Evolutionary conservation across 768 basidiomycete species (phyloP).

Genomic region (Krasilnikovozyma curviuscula): DNA sequence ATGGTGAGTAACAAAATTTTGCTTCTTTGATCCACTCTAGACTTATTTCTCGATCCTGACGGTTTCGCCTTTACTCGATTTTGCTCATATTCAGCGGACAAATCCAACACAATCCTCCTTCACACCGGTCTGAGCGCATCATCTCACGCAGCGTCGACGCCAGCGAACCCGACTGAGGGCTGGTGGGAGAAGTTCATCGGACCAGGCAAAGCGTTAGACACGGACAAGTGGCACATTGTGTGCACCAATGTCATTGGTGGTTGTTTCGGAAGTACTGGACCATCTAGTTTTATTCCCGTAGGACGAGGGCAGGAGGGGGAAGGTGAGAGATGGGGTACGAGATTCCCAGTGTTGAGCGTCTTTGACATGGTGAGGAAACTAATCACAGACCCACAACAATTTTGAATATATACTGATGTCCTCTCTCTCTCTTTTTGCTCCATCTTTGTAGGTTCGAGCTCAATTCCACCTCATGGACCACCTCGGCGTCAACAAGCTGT

Average conservation of each 20-base stretch:
- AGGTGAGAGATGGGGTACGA: conserved; percentile 57
- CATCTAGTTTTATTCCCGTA: conserved; percentile 55
- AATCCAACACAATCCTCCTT: conserved; percentile 78
- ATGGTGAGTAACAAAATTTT: no score
- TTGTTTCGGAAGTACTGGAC: conserved; percentile 93
- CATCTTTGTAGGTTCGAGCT: conserved; percentile 39
- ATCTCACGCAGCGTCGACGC: conserved; percentile 75
- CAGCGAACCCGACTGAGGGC: conserved; percentile 55
- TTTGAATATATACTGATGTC: not conserved
- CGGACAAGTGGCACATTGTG: conserved; percentile 72
- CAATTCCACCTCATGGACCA: conserved; percentile 73
- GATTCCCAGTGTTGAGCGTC: conserved; percentile 75
- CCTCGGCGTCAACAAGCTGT: conserved; percentile 62
- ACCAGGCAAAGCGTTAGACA: conserved; percentile 82
- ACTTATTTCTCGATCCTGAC: no score
- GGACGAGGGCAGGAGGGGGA: conserved; percentile 19
- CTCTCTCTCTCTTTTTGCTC: not conserved
- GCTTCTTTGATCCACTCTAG: no score
- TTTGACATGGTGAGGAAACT: conserved; percentile 68
- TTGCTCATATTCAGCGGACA: no score
- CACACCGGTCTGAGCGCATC: conserved; percentile 93
- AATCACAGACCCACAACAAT: not conserved
- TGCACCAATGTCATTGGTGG: conserved; percentile 95
- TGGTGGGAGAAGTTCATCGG: conserved; percentile 99
- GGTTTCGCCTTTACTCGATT: no score